These are phyloP conservation scores for Colletotrichum tropicale DNA, from an alignment of 2,329 filamentous ascomycete genomes.

Conservation along the genomic window DNA sequence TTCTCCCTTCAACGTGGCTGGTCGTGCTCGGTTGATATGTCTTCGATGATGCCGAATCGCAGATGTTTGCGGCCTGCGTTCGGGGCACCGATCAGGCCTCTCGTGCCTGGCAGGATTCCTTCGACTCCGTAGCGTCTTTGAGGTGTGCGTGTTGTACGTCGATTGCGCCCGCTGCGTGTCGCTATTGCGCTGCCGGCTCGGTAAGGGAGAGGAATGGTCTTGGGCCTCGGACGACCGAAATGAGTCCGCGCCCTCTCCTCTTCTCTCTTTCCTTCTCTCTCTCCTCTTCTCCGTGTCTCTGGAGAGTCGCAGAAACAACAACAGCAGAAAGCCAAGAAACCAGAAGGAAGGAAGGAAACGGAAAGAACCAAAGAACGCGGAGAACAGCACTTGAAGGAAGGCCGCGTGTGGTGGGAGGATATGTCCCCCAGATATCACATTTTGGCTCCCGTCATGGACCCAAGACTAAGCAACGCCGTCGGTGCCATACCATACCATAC, in stretches of 20 bases:
- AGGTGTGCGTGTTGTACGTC: background rate
- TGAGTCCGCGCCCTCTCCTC: background rate
- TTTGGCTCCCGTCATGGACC: background rate
- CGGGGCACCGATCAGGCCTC: background rate
- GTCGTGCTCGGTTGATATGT: background rate
- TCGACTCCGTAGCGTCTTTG: background rate
- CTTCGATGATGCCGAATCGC: background rate
- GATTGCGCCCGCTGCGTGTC: background rate
- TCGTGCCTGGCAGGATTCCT: background rate
- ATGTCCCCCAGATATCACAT: conserved; percentile 2
- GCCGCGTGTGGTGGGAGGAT: background rate
- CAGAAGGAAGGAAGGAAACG: background rate
- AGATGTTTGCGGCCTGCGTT: background rate
- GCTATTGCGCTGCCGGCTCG: background rate
- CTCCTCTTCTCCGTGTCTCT: background rate
- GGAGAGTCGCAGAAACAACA: background rate
- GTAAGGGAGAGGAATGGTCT: background rate
- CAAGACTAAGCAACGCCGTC: background rate
- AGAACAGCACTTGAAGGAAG: background rate
- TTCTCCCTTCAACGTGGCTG: background rate
- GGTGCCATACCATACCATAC: background rate
- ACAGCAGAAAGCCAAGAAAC: background rate
- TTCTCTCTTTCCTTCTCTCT: background rate
- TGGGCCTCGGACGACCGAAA: background rate
- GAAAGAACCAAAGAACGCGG: background rate